Evolutionary conservation across 805 yeast species (phyloP), one percentile per base, ranked within the genome.

Genomic region (Helenozyma rhizophorensis): DNA sequence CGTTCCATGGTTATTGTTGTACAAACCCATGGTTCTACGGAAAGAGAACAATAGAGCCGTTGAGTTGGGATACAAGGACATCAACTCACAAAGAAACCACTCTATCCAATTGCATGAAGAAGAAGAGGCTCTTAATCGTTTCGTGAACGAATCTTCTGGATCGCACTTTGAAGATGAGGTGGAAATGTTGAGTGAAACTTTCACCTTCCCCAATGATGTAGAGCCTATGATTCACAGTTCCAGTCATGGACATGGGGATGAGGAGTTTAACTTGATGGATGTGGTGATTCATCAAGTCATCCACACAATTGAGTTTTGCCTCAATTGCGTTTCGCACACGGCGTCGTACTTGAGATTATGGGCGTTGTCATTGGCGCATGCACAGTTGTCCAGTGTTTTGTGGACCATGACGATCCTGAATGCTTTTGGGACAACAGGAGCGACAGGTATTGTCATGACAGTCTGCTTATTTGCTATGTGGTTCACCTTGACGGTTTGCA

Each of bases 321-420:
- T 82, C 48, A 82, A 82, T 54, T 79, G 87, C 65, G 87, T 82
- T 21, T 78, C 85, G 4, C 89, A 82, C 48, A 82, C 89, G 0
- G 89, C 89, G 2, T 82, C 88, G 1, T 82, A 82, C 50, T 65
- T 82, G 47, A 70, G 89, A 58, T 64, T 82, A 37, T 82, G 89
- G 89, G 89, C 89, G 2, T 66, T 82, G 40, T 82, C 88, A 0
- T 62, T 82, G 43, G 89, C 89, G 0, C 89, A 82, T 51, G 83
- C 83, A n/a, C 89, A 82, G 58, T 65, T 82, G 40, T 80, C 87
- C 9, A 62, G 78, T 11, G 89, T 82, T 18, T 62, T 82, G 42
- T 82, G 88, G 87, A 65, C 78, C 23, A 82, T 82, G 89, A 82
- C 89, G 1, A 69, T 81, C 33, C 68, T 72, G 28, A 75, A 75